Evolutionary conservation across 768 basidiomycete species (phyloP).

Genomic region (Porphyrellus cyaneotinctus): DNA sequence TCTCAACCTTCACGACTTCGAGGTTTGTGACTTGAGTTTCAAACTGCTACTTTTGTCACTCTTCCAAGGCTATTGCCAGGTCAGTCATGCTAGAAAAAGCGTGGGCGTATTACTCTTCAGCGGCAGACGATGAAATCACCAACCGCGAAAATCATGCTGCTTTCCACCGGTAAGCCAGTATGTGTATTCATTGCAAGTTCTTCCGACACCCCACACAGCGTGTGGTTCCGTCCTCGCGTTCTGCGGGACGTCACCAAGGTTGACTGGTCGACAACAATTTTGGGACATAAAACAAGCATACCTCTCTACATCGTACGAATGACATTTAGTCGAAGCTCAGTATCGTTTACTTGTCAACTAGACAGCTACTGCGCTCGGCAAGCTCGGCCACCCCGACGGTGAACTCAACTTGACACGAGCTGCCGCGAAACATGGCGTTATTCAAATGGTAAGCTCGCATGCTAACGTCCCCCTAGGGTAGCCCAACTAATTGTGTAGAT

Average conservation of each 20-base stretch:
- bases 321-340: neutral
- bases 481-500: slow-evolving; percentile 49
- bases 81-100: slow-evolving; percentile 79
- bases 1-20: slow-evolving; percentile 91
- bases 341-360: slow-evolving; percentile 20
- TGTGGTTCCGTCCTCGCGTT: slow-evolving; percentile 91
- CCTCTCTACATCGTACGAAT: slow-evolving; percentile 72
- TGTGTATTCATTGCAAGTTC: neutral
- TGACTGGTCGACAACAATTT: slow-evolving; percentile 80
- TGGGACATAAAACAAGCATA: slow-evolving; percentile 71
- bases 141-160: slow-evolving; percentile 86
- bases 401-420: slow-evolving; percentile 89
- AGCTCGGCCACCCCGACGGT: slow-evolving; percentile 94
- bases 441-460: slow-evolving; percentile 55
- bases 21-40: slow-evolving; percentile 42
- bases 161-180: slow-evolving; percentile 65
- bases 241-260: slow-evolving; percentile 81
- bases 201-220: slow-evolving; percentile 32
- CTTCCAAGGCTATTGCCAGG: slow-evolving; percentile 71
- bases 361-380: slow-evolving; percentile 86
- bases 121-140: slow-evolving; percentile 93
- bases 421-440: slow-evolving; percentile 72
- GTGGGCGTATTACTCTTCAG: slow-evolving; percentile 98
- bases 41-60: slow-evolving; percentile 6
- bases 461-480: neutral